Percentiles rank a stretch among this genome's conserved stretches.
These are phyloP conservation scores for Diospyros kaki DNA, from an alignment of 148 eudicot genomes.

Conservation along the genomic window DNA sequence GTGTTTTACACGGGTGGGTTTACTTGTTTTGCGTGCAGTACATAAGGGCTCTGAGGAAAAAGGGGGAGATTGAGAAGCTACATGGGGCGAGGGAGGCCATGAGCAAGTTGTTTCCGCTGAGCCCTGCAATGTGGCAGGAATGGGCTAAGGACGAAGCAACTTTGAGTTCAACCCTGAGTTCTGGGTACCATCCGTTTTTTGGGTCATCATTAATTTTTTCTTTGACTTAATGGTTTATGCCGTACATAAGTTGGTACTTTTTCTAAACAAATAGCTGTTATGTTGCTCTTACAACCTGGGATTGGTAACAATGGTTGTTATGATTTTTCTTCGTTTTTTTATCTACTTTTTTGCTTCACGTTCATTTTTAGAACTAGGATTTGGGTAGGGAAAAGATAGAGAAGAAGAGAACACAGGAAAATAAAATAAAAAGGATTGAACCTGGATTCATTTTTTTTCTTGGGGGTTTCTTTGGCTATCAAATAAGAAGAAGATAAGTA, in stretches of 20 bases:
- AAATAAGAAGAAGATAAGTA: not conserved
- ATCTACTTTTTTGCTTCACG: not conserved
- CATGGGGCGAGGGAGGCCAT: slow-evolving; percentile 80
- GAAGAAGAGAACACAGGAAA: too few relatives aligned
- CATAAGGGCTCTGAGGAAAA: slow-evolving; percentile 67
- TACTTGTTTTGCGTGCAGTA: slow-evolving; percentile 35
- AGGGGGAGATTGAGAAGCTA: slow-evolving; percentile 84
- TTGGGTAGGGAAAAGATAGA: too few relatives aligned
- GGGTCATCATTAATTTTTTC: not conserved
- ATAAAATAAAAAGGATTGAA: too few relatives aligned
- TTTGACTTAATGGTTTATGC: not conserved
- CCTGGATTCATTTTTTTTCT: too few relatives aligned
- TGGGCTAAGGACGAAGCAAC: slow-evolving; percentile 87
- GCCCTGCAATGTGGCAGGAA: slow-evolving; percentile 85
- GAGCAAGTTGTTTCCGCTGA: slow-evolving; percentile 63
- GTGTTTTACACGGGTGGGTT: not conserved
- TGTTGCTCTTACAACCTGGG: not conserved
- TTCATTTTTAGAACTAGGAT: too few relatives aligned
- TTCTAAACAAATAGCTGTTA: not conserved
- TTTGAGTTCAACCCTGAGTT: slow-evolving; percentile 37
- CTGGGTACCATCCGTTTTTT: slow-evolving; percentile 38
- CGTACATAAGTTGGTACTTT: not conserved
- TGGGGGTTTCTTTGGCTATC: not conserved
- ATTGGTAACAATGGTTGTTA: not conserved
- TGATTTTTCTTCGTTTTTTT: not conserved